Conservation (phyloP, 1,284 basidiomycete genomes). For the Trametes sp. region DNA sequence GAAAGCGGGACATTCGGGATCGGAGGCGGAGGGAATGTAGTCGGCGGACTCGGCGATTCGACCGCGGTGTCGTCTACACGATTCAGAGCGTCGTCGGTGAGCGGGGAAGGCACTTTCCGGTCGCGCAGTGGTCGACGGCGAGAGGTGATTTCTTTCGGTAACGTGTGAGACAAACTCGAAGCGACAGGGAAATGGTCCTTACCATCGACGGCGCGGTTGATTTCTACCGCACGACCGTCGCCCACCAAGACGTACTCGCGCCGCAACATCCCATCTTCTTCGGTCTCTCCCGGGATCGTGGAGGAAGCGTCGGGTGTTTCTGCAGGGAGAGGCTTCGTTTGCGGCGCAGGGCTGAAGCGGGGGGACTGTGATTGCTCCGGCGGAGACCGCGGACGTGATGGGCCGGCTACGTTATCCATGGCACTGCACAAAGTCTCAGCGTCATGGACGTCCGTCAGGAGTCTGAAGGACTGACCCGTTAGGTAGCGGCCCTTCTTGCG, state of each 20-base stretch:
- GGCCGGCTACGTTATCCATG: conserved; percentile 17
- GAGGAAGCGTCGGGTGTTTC: conserved; percentile 56
- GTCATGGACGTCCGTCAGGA: no score
- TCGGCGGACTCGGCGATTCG: conserved; percentile 37
- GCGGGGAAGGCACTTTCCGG: conserved; percentile 55
- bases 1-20: conserved; percentile 53
- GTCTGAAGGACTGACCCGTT: conserved; percentile 18
- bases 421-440: conserved; percentile 8
- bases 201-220: conserved; percentile 83
- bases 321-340: conserved; percentile 52
- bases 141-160: conserved; percentile 68
- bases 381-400: conserved; percentile 23
- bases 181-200: conserved; percentile 27
- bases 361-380: conserved; percentile 22
- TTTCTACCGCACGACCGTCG: conserved; percentile 77
- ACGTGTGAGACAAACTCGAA: conserved; percentile 13
- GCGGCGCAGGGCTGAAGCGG: conserved; percentile 19
- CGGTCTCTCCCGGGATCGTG: conserved; percentile 80
- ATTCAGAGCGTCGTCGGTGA: conserved; percentile 48
- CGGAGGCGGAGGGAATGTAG: conserved; percentile 73
- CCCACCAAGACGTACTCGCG: conserved; percentile 83
- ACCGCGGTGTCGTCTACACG: conserved; percentile 41
- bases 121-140: conserved; percentile 67
- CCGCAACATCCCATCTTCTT: conserved; percentile 77
- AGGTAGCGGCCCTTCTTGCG: conserved; percentile 12